phyloP scores from a whole-genome alignment of 306 rosid species.

The barrel medic (Medicago truncatula) region MtrunA17r5.0-ANR NC_053042.1:39026501-39027000 shows the following conservation, averaged over 20 bases:
- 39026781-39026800: too few relatives aligned
- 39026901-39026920: too few relatives aligned
- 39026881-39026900: too few relatives aligned
- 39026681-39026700: slow-evolving; percentile 13
- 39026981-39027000: too few relatives aligned
- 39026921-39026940: too few relatives aligned
- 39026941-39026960: too few relatives aligned
- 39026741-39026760: neutral
- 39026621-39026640: neutral
- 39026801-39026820: neutral
- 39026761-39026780: neutral
- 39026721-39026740: slow-evolving; percentile 23
- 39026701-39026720: slow-evolving; percentile 20
- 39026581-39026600: neutral
- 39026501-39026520: neutral
- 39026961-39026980: too few relatives aligned
- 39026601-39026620: neutral
- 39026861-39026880: too few relatives aligned
- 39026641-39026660: neutral
- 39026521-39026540: neutral
- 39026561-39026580: neutral
- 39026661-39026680: slow-evolving; percentile 28
- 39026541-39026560: neutral
- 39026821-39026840: too few relatives aligned
- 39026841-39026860: too few relatives aligned